These are phyloP conservation scores for Salpingoeca rosetta DNA, from an alignment of 78 protist species.

Conservation along the genomic window DNA sequence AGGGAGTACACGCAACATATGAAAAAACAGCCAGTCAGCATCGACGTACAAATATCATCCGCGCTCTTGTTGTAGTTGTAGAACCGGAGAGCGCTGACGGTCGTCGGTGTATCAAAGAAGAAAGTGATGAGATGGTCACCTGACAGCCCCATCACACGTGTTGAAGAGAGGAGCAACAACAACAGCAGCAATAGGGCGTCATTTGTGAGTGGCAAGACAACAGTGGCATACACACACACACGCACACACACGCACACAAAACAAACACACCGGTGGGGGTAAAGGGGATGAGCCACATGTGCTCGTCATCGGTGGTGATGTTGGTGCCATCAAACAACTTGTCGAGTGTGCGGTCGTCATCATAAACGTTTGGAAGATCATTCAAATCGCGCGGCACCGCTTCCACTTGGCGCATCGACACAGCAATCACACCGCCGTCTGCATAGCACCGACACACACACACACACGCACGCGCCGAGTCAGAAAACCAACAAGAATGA, in stretches of 20 bases:
- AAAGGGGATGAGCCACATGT: conserved; percentile 73
- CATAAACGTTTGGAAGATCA: conserved; percentile 20
- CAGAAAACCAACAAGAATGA: no score
- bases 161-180: no score
- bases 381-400: conserved; percentile 53
- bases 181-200: no score
- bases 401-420: background rate
- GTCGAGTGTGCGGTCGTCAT: conserved; percentile 54
- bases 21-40: background rate
- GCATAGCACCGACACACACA: background rate
- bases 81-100: conserved; percentile 24
- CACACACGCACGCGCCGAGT: background rate
- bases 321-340: conserved; percentile 48
- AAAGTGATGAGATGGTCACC: background rate
- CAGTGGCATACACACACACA: no score
- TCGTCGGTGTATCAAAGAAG: background rate
- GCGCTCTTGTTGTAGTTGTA: conserved; percentile 70
- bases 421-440: background rate
- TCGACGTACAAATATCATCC: conserved; percentile 27
- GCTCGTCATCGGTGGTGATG: conserved; percentile 66
- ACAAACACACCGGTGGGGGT: conserved; percentile 42
- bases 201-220: no score
- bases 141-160: no score
- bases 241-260: no score
- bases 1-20: background rate